Evolutionary conservation across 352 stramenopile genomes (phyloP), one percentile per base, ranked within the genome.

Genomic region (Globisporangium heterothallicum): DNA sequence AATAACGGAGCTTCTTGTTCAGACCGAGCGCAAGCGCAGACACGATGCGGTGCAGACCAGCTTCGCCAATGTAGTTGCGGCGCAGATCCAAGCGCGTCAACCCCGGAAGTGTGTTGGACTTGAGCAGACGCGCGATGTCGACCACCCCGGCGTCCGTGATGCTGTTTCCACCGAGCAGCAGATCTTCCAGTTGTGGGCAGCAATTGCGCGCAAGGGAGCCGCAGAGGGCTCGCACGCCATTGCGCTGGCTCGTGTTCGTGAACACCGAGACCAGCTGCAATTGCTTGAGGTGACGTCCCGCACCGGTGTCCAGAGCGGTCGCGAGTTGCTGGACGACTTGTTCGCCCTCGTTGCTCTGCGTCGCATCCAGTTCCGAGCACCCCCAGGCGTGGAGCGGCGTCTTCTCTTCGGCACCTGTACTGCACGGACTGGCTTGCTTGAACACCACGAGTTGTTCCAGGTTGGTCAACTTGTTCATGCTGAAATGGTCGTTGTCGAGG

Each of bases 1-100:
- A 54, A 42, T 81, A 84, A 61, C 83, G 64, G 29, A 88, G 72
- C 43, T 66, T 68, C 43, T 48, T 47, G 25, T 35, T 26, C 18
- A 48, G 52, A 2, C 53, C 53, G 6, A 58, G 45, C 16, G 55
- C 35, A 18, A 89, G 56, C 0, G 72, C 60, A 0, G 38, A 18
- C 46, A 86, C 56, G 41, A 86, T 43, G 6, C 64, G 63, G 10
- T 60, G 55, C 6, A 89, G 41, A 42, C 78, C 78, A 9, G 64
- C 66, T 53, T 88, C 79, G 19, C 79, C 74, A 22, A 90, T 83
- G 54, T 83, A 88, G 53, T 86, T 88, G 46, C 76, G 72, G 8
- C 79, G 74, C 47, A 90, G 47, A 26, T 90, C 79, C 16, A 90
- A 54, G 1, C 74, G 73, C 21, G 42, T 49, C 42, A 90, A 69